Conservation (phyloP, 2,329 filamentous ascomycete genomes). For the Colletotrichum cordylinicola region DNA sequence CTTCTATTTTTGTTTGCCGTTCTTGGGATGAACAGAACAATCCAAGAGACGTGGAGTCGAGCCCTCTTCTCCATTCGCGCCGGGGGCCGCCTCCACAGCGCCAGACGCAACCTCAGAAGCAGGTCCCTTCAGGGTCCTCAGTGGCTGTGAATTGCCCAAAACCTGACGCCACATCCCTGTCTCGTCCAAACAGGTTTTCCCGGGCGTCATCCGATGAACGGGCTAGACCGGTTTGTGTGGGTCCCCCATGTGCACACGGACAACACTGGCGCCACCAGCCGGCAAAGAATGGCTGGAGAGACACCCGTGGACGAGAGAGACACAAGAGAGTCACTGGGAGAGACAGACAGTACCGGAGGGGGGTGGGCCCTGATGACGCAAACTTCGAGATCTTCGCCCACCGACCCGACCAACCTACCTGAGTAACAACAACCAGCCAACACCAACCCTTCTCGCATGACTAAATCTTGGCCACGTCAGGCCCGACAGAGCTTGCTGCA, state of each 20-base stretch:
- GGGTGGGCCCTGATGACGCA: constrained; percentile 8
- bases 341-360: background rate
- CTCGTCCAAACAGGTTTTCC: constrained; percentile 15
- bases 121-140: constrained; percentile 16
- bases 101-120: background rate
- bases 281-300: background rate
- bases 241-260: background rate
- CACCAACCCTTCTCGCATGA: constrained; percentile 5
- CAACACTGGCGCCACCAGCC: background rate
- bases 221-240: background rate
- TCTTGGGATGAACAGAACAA: background rate
- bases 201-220: constrained; percentile 10
- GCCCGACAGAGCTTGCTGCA: constrained; percentile 2
- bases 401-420: background rate
- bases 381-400: constrained; percentile 10
- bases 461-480: constrained; percentile 20
- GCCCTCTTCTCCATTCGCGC: background rate
- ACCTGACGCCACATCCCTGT: constrained; percentile 5
- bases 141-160: constrained; percentile 1
- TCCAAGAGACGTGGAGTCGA: background rate
- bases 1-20: background rate
- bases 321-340: background rate
- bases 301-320: background rate
- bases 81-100: background rate
- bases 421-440: background rate